Conservation (phyloP, 148 eudicot genomes). For the Euryodendron excelsum region DNA sequence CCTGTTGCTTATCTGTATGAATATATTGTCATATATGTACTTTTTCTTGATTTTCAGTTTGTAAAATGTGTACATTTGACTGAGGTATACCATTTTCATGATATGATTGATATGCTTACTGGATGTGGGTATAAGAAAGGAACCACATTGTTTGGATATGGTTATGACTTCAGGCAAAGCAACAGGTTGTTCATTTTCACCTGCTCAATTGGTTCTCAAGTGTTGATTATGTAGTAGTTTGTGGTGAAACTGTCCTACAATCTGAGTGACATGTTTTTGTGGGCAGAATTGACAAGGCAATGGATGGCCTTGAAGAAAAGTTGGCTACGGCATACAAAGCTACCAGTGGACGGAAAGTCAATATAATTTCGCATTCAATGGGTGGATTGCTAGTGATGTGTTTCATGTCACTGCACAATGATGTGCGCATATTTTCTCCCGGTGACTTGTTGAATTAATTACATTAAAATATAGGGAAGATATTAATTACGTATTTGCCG, state of each 20-base stretch:
- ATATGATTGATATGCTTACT: slow-evolving; percentile 92
- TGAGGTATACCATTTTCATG: slow-evolving; percentile 91
- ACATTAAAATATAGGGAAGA: neutral
- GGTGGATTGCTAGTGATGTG: slow-evolving; percentile 79
- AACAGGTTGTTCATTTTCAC: slow-evolving; percentile 60
- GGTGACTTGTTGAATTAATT: slow-evolving; percentile 15
- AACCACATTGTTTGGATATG: slow-evolving; percentile 89
- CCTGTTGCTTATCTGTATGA: neutral
- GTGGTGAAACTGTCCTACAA: neutral
- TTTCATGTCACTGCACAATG: slow-evolving; percentile 69
- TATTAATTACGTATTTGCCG: neutral
- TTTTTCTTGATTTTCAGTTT: slow-evolving; percentile 46
- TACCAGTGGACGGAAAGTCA: slow-evolving; percentile 79
- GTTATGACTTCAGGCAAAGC: slow-evolving; percentile 97
- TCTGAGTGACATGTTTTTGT: neutral
- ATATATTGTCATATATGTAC: neutral
- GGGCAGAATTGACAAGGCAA: slow-evolving; percentile 66
- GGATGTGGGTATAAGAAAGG: slow-evolving; percentile 88
- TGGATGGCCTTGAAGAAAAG: slow-evolving; percentile 72
- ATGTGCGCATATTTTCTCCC: slow-evolving; percentile 47
- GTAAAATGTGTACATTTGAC: slow-evolving; percentile 57
- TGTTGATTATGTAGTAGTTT: neutral
- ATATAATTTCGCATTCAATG: slow-evolving; percentile 91
- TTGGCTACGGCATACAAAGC: slow-evolving; percentile 72
- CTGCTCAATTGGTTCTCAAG: neutral